Conservation (phyloP, 2,329 filamentous ascomycete species). For the Phaeomoniella chlamydospora region DNA sequence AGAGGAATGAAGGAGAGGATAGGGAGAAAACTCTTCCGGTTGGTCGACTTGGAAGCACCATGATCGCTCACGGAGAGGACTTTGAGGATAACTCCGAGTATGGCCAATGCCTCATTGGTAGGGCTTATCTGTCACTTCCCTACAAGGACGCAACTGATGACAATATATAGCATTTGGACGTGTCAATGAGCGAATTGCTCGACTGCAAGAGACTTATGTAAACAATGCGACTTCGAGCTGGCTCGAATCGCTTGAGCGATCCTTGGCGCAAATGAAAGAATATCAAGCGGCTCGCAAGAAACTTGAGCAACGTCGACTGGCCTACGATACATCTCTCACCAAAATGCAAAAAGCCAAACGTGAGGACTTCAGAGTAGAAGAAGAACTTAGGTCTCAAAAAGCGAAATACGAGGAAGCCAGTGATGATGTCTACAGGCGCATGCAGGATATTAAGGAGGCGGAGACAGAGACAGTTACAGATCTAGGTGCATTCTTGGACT, state of each 20-base stretch:
- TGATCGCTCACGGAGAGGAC: slow-evolving; percentile 82
- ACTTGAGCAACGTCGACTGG: slow-evolving; percentile 75
- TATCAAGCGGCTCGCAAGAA: slow-evolving; percentile 91
- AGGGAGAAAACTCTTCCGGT: slow-evolving; percentile 75
- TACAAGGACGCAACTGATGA: neutral
- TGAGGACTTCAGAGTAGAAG: slow-evolving; percentile 85
- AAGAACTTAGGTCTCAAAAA: slow-evolving; percentile 80
- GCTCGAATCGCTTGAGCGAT: slow-evolving; percentile 84
- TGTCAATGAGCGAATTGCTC: slow-evolving; percentile 75
- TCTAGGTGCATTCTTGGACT: slow-evolving; percentile 68
- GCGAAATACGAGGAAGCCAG: slow-evolving; percentile 93
- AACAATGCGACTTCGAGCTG: slow-evolving; percentile 65
- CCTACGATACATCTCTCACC: slow-evolving; percentile 75
- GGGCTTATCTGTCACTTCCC: slow-evolving; percentile 15
- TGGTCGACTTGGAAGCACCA: slow-evolving; percentile 65
- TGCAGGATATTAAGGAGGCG: slow-evolving; percentile 92
- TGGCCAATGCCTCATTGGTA: slow-evolving; percentile 67
- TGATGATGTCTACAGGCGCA: slow-evolving; percentile 79
- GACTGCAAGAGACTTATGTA: slow-evolving; percentile 73
- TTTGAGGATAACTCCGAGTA: slow-evolving; percentile 86
- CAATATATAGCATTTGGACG: slow-evolving; percentile 51
- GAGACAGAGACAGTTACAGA: slow-evolving; percentile 73
- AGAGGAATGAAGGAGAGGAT: slow-evolving; percentile 72
- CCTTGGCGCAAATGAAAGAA: slow-evolving; percentile 89
- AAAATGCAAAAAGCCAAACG: slow-evolving; percentile 91